These are phyloP conservation scores for Diutina pseudorugosa DNA, from an alignment of 1,139 yeast genomes.

Conservation along the genomic window DNA sequence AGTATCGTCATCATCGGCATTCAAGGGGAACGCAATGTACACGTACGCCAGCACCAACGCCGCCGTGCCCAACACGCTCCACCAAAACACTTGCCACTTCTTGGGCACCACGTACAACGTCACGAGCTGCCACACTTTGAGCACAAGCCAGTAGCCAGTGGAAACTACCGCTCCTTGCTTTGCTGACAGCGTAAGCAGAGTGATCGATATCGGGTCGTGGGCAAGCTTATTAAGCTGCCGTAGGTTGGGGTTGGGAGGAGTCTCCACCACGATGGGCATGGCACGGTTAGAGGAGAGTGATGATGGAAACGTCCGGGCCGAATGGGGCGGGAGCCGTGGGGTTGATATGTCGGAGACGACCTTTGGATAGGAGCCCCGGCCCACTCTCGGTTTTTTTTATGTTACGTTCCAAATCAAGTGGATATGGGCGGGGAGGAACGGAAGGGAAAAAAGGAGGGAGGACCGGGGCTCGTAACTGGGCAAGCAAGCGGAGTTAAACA, in stretches of 20 bases:
- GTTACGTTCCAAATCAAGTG: no score
- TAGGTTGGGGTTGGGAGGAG: slow-evolving; percentile 2
- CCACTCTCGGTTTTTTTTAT: not conserved
- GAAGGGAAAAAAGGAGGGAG: not conserved
- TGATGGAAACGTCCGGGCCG: not conserved
- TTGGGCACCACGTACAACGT: not conserved
- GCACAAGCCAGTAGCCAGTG: not conserved
- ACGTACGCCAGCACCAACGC: not conserved
- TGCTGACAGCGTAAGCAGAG: not conserved
- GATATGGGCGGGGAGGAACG: no score
- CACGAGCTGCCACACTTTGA: not conserved
- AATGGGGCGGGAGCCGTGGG: not conserved
- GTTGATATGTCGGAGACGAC: not conserved
- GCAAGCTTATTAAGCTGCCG: not conserved
- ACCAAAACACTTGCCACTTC: not conserved
- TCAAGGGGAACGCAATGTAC: not conserved
- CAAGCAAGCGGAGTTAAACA: not conserved
- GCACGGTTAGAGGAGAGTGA: not conserved
- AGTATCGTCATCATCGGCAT: not conserved
- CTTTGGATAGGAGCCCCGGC: not conserved
- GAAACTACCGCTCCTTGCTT: not conserved
- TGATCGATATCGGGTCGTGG: not conserved
- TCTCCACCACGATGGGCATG: not conserved
- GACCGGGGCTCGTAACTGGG: not conserved
- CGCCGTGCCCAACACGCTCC: not conserved